Percentiles rank a stretch among this genome's conserved stretches.
Conservation (phyloP, 1,139 yeast genomes). For the Yamadazyma dushanensis region DNA sequence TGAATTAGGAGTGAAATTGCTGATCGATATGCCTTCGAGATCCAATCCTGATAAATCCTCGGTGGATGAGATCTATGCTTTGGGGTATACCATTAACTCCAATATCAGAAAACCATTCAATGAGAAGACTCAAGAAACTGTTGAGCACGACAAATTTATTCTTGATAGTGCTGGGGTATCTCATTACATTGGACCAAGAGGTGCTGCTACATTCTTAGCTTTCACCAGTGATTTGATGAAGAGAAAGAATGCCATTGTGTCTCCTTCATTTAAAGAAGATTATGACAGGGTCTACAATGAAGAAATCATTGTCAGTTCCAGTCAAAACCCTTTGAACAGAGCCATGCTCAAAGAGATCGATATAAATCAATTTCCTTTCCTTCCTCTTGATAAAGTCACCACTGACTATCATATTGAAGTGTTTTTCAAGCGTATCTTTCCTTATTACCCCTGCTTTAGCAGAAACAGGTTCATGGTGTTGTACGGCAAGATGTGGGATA, state of each 20-base stretch:
- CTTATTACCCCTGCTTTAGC: constrained; percentile 38
- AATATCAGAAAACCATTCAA: neutral
- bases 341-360: constrained; percentile 2
- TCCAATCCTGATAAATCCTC: constrained; percentile 3
- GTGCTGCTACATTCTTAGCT: constrained; percentile 11
- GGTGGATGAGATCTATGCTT: constrained; percentile 5
- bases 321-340: constrained; percentile 4
- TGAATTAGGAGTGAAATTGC: constrained; percentile 32
- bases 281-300: constrained; percentile 6
- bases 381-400: constrained; percentile 19
- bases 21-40: constrained; percentile 35
- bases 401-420: constrained; percentile 32
- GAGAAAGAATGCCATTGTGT: neutral
- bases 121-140: neutral
- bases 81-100: constrained; percentile 4
- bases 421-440: constrained; percentile 41
- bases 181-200: constrained; percentile 17
- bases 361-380: constrained; percentile 7
- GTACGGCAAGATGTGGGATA: constrained; percentile 10
- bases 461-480: constrained; percentile 23
- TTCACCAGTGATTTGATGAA: constrained; percentile 8
- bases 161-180: constrained; percentile 13
- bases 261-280: constrained; percentile 1
- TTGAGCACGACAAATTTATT: constrained; percentile 13
- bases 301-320: constrained; percentile 9